Conservation (phyloP, 495 filamentous ascomycete genomes). For the Alectoria sarmentosa region DNA sequence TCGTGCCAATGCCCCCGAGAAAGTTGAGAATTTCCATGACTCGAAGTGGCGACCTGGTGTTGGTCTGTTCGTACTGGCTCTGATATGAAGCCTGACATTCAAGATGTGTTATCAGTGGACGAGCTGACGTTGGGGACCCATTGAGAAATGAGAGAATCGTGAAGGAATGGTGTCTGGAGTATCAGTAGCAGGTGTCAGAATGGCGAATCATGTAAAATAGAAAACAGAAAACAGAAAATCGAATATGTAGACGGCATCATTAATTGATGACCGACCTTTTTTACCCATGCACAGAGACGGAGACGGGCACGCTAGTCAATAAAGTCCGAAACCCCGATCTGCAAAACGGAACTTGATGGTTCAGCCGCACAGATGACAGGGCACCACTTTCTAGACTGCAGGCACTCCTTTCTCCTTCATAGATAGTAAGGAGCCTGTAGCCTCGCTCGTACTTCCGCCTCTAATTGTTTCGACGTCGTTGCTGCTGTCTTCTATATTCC, state of each 20-base stretch:
- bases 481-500: background rate
- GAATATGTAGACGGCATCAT: background rate
- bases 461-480: background rate
- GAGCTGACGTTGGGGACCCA: background rate
- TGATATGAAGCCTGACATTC: conserved; percentile 26
- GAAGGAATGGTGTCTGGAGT: background rate
- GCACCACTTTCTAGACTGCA: background rate
- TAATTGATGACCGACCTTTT: background rate
- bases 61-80: conserved; percentile 22
- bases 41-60: conserved; percentile 26
- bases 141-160: background rate
- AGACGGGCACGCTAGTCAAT: background rate
- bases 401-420: background rate
- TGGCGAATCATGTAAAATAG: background rate
- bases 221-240: no score
- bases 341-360: no score
- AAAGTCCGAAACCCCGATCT: background rate
- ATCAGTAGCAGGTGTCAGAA: background rate
- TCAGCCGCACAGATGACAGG: background rate
- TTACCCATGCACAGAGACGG: background rate
- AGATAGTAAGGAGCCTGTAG: background rate
- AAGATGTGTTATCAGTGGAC: background rate
- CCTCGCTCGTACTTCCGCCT: background rate
- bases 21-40: conserved; percentile 22
- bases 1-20: conserved; percentile 34